A percentile compares a stretch with the other conserved stretches of the same genome.
phyloP scores from a whole-genome alignment of 2,329 filamentous ascomycete genomes.

The Diplodia mutila region DNA sequence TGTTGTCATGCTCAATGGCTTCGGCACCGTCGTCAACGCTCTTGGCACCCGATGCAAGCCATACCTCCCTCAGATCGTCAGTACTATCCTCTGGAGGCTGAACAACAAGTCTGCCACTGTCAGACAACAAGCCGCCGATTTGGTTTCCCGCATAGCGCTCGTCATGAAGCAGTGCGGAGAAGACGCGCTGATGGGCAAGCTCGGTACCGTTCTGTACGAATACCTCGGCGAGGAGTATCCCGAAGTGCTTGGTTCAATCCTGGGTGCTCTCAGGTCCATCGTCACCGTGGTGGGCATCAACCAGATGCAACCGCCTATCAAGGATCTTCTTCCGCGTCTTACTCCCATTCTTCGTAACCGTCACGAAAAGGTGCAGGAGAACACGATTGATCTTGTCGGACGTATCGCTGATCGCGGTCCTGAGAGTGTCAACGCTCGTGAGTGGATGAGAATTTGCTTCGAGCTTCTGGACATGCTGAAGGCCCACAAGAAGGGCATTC shows the following conservation, averaged over 20 bases:
- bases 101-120: slow-evolving; percentile 99
- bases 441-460: slow-evolving; percentile 99
- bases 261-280: slow-evolving; percentile 92
- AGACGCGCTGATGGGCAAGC: slow-evolving; percentile 92
- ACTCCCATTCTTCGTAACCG: slow-evolving; percentile 98
- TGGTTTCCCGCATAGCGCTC: slow-evolving; percentile 95
- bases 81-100: slow-evolving; percentile 91
- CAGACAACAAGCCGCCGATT: slow-evolving; percentile 92
- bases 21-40: slow-evolving; percentile 95
- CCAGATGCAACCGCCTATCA: slow-evolving; percentile 98
- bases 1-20: slow-evolving; percentile 93
- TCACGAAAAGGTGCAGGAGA: slow-evolving; percentile 99
- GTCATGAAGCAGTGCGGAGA: slow-evolving; percentile 99
- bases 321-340: slow-evolving; percentile 88
- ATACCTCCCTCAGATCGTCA: slow-evolving; percentile 95
- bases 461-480: slow-evolving; percentile 99
- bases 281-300: slow-evolving; percentile 97
- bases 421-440: slow-evolving; percentile 92
- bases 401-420: slow-evolving; percentile 97
- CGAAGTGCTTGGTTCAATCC: slow-evolving; percentile 93
- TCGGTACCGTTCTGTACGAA: slow-evolving; percentile 93
- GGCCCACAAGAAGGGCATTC: slow-evolving; percentile 98
- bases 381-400: slow-evolving; percentile 96
- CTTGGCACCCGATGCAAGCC: slow-evolving; percentile 92
- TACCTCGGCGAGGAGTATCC: slow-evolving; percentile 98